Percentiles rank a stretch among this genome's conserved stretches.
Conservation (phyloP, 371 early-diverging fungal genomes). For the Smittium culicis region DNA sequence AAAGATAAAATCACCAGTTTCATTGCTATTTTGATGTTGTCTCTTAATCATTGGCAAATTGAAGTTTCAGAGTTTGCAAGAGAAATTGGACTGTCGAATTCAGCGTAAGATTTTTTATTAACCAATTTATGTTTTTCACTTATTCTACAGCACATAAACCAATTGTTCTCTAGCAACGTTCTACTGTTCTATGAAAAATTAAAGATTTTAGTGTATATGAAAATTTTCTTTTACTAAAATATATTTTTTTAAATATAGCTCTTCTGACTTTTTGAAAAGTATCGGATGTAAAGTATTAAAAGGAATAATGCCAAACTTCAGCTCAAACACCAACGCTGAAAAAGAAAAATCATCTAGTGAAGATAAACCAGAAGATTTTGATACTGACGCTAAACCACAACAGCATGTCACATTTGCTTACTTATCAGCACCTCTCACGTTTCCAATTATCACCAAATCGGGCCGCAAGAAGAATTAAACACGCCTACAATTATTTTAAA, state of each 20-base stretch:
- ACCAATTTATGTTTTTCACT: too few relatives aligned
- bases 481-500: too few relatives aligned
- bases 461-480: not conserved
- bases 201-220: not conserved
- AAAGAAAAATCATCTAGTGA: not conserved
- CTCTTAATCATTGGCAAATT: slow-evolving; percentile 50
- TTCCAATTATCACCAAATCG: not conserved
- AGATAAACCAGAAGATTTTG: not conserved
- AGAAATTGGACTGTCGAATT: slow-evolving; percentile 35
- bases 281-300: slow-evolving; percentile 30
- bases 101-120: not conserved
- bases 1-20: slow-evolving; percentile 66
- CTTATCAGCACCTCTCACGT: not conserved
- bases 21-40: slow-evolving; percentile 52
- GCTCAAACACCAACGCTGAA: not conserved
- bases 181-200: not conserved
- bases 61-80: slow-evolving; percentile 43
- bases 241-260: slow-evolving; percentile 1
- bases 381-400: too few relatives aligned
- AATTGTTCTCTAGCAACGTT: not conserved
- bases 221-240: not conserved
- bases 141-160: too few relatives aligned
- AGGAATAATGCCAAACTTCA: not conserved
- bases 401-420: not conserved
- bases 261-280: slow-evolving; percentile 23